A percentile compares a stretch with the other conserved stretches of the same genome.
Evolutionary conservation across 2,329 filamentous ascomycete genomes (phyloP).

Genomic region (Penicillium carneum): DNA sequence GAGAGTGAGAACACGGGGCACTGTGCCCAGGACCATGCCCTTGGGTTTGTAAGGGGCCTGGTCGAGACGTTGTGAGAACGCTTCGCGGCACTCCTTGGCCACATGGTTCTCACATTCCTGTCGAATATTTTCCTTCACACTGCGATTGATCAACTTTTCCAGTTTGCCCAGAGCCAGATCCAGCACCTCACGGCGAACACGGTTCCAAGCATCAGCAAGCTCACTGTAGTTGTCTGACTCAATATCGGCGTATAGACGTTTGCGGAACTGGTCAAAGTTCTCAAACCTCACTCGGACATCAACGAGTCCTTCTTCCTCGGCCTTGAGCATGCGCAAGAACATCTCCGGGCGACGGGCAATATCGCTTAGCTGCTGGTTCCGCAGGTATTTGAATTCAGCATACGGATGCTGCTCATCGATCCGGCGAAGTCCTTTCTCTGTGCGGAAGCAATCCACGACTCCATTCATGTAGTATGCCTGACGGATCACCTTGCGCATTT

Average conservation of each 20-base stretch:
- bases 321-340: conserved; percentile 96
- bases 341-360: conserved; percentile 84
- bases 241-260: conserved; percentile 80
- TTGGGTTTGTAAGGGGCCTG: conserved; percentile 96
- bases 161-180: conserved; percentile 82
- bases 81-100: conserved; percentile 84
- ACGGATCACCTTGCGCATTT: conserved; percentile 86
- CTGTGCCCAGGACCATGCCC: conserved; percentile 86
- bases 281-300: conserved; percentile 82
- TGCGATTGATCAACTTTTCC: conserved; percentile 82
- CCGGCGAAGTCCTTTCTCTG: conserved; percentile 89
- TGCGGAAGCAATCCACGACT: conserved; percentile 84
- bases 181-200: conserved; percentile 82
- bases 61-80: conserved; percentile 87
- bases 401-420: conserved; percentile 96
- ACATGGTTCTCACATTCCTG: conserved; percentile 94
- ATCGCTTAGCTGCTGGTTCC: conserved; percentile 83
- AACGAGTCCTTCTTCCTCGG: conserved; percentile 90
- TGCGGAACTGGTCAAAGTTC: conserved; percentile 76
- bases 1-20: conserved; percentile 83
- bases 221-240: conserved; percentile 95
- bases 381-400: conserved; percentile 96
- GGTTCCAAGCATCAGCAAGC: conserved; percentile 92
- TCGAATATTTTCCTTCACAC: conserved; percentile 91
- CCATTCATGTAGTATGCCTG: conserved; percentile 83